Conservation (phyloP, 768 basidiomycete genomes). For the Coprinopsis marcescibilis region DNA sequence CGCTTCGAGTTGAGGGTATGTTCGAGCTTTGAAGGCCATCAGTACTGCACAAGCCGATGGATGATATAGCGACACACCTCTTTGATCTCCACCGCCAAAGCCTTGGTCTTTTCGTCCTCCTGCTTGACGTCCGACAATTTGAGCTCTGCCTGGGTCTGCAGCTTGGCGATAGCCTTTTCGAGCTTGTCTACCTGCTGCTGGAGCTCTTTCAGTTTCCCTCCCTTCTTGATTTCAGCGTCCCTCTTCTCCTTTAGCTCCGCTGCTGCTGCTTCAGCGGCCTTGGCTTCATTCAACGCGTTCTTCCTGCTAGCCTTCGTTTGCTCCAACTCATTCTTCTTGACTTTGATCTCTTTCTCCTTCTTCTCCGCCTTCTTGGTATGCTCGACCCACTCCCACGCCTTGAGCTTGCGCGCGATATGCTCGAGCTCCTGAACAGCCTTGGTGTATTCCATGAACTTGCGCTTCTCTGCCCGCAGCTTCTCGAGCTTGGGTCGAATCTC, state of each 20-base stretch:
- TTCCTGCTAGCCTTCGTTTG: constrained; percentile 41
- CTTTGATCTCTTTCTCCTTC: constrained; percentile 52
- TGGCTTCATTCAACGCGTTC: constrained; percentile 46
- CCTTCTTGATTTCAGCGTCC: constrained; percentile 87
- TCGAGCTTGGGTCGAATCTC: constrained; percentile 95
- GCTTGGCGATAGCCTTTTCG: constrained; percentile 76
- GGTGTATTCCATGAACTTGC: constrained; percentile 83
- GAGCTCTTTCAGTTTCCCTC: constrained; percentile 84
- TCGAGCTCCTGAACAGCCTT: constrained; percentile 87
- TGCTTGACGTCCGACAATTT: constrained; percentile 70
- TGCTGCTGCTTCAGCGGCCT: constrained; percentile 62
- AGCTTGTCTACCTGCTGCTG: constrained; percentile 74
- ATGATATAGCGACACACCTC: constrained; percentile 40
- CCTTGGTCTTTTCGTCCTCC: constrained; percentile 58
- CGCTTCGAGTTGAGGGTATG: constrained; percentile 54
- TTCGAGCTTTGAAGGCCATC: constrained; percentile 41
- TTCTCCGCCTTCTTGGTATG: constrained; percentile 43
- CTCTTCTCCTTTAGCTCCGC: constrained; percentile 65
- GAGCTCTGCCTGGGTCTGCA: constrained; percentile 82
- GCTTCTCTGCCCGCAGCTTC: constrained; percentile 83
- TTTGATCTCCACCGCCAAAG: constrained; percentile 48
- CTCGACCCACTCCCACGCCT: constrained; percentile 86
- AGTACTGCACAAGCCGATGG: neutral
- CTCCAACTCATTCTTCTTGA: constrained; percentile 44
- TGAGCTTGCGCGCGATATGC: constrained; percentile 70